phyloP scores from a whole-genome alignment of 2,329 filamentous ascomycete genomes.

The Penicillium capsulatum region DNA sequence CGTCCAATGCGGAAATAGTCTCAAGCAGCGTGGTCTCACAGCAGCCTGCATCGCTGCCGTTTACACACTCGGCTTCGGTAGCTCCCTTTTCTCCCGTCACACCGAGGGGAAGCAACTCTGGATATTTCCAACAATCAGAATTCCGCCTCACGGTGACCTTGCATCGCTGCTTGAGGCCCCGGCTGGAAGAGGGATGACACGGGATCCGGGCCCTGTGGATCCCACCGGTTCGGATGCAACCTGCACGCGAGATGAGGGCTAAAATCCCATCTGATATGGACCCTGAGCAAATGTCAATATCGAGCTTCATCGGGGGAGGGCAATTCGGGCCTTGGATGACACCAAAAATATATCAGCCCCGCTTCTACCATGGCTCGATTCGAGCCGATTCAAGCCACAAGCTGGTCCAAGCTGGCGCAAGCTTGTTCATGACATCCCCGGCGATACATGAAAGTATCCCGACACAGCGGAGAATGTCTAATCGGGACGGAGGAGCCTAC shows the following conservation, averaged over 20 bases:
- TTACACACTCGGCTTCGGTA: conserved; percentile 17
- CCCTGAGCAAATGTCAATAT: no score
- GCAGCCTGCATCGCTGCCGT: conserved; percentile 17
- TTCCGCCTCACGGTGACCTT: conserved; percentile 12
- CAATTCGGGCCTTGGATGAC: no score
- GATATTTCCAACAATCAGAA: not conserved
- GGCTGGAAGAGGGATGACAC: conserved; percentile 2
- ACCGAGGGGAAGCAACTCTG: conserved; percentile 12
- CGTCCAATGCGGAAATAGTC: conserved; percentile 10
- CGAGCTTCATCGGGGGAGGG: no score
- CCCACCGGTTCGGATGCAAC: conserved; percentile 9
- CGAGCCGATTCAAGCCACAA: no score
- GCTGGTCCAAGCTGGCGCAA: no score
- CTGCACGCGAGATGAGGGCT: no score
- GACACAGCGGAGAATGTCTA: not conserved
- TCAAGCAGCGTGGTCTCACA: conserved; percentile 15
- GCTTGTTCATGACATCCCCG: no score
- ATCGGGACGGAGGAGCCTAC: conserved; percentile 1
- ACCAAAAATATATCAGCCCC: no score
- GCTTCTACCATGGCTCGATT: no score
- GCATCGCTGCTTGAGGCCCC: conserved; percentile 1
- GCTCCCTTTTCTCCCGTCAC: conserved; percentile 6
- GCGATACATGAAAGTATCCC: not conserved
- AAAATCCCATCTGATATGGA: no score
- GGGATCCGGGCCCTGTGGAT: not conserved